phyloP scores from a whole-genome alignment of 371 early-diverging fungal species.

The Mortierella sp. region DNA sequence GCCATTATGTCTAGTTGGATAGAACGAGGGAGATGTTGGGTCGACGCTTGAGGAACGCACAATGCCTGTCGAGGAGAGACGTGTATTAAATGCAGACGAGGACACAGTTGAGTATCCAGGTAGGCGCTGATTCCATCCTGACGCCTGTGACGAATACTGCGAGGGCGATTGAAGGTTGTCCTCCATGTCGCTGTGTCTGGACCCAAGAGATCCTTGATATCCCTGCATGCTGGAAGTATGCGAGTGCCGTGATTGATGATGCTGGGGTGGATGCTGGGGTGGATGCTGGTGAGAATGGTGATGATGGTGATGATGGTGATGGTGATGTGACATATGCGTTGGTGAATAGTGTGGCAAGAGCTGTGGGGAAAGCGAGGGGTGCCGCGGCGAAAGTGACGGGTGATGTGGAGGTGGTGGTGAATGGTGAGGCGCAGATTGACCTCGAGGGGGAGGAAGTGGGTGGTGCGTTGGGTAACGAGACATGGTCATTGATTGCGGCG shows the following conservation, averaged over 20 bases:
- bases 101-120: constrained; percentile 50
- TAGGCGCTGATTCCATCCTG: constrained; percentile 49
- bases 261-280: not conserved
- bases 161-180: constrained; percentile 25
- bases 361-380: not conserved
- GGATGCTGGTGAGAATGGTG: constrained; percentile 21
- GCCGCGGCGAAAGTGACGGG: not conserved
- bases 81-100: constrained; percentile 31
- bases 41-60: constrained; percentile 28
- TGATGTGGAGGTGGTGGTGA: constrained; percentile 17
- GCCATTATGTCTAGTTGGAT: constrained; percentile 18
- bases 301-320: constrained; percentile 5
- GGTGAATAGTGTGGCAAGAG: constrained; percentile 15
- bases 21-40: constrained; percentile 29
- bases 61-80: constrained; percentile 44
- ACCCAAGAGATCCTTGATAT: constrained; percentile 23
- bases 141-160: constrained; percentile 25
- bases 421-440: not conserved
- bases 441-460: constrained; percentile 3
- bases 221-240: constrained; percentile 42
- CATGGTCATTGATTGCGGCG: constrained; percentile 44
- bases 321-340: constrained; percentile 8
- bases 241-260: not conserved
- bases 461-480: constrained; percentile 32
- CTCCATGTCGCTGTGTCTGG: constrained; percentile 26